Evolutionary conservation across 78 protist species (phyloP), one percentile per base, ranked within the genome.

Genomic region (Dictyostelium discoideum): DNA sequence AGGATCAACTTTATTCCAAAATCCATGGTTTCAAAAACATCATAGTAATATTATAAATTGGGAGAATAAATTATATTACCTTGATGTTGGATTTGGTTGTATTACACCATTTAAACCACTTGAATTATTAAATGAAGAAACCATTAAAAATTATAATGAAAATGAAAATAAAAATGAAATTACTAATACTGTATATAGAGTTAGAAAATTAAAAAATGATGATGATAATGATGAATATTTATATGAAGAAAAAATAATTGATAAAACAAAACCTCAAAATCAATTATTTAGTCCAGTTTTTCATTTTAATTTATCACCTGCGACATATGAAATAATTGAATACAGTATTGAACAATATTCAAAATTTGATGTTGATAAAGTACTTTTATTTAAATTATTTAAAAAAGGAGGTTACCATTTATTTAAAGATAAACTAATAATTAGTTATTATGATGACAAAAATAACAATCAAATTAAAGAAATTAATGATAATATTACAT

Each of bases 31-130:
- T 67, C 77, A 67, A 67, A 24, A 24, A 10, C 77, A 67, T 67
- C 10, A 13, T 24, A 10, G 77, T n/a, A 67, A 67, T 67, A 26
- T 67, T 11, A 67, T 67, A 24, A 26, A n/a, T 11, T 67, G 29
- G 29, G 7, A n/a, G 1, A 7, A 67, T 24, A 67, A 67, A 67
- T 67, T 67, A 67, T 67, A 67, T 24, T 67, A 24, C 7, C 18
- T 67, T 8, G 77, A 67, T 67, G 77, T 67, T 67, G 77, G 77
- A 26, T 67, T 67, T 67, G 77, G 77, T 24, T 67, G 18, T 67
- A 67, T 67, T n/a, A 24, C 77, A 67, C 77, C 77, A n/a, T 67
- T 67, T 24, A 67, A 67, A 67, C 77, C 77, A 24, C 3, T 67
- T 9, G 77, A 67, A 67, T 0, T 67, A 67, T 2, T 2, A 24